Percentiles rank a stretch among this genome's conserved stretches.
Conservation (phyloP, 2,329 filamentous ascomycete genomes). For the Fusarium sp. region DNA sequence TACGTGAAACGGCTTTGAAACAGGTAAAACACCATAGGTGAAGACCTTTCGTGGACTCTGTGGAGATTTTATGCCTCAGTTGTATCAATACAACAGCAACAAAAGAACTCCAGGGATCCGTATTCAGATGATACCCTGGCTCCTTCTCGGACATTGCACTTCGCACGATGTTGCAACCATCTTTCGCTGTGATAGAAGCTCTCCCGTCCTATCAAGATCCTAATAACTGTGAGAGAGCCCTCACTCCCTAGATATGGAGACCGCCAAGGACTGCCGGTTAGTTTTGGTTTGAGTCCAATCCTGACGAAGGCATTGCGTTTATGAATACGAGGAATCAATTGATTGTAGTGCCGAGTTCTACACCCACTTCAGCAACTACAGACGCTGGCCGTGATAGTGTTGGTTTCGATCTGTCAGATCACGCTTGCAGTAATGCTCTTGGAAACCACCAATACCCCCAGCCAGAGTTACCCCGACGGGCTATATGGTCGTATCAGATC, state of each 20-base stretch:
- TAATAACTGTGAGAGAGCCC: background rate
- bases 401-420: constrained; percentile 34
- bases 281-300: constrained; percentile 20
- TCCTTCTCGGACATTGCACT: constrained; percentile 2
- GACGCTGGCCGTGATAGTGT: constrained; percentile 23
- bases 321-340: background rate
- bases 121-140: constrained; percentile 13
- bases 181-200: constrained; percentile 15
- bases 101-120: constrained; percentile 8
- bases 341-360: background rate
- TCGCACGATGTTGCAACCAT: constrained; percentile 19
- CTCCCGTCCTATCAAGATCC: constrained; percentile 24
- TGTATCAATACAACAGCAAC: constrained; percentile 19
- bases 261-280: constrained; percentile 24
- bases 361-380: background rate
- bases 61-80: constrained; percentile 7
- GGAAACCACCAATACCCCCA: background rate
- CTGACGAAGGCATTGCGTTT: background rate
- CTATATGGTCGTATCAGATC: background rate
- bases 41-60: constrained; percentile 8
- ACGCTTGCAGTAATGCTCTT: constrained; percentile 10
- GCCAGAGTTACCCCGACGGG: background rate
- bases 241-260: constrained; percentile 24
- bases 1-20: constrained; percentile 15
- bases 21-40: background rate